Conservation (phyloP, 2,329 filamentous ascomycete genomes). For the Paecilomyces fulvus region DNA sequence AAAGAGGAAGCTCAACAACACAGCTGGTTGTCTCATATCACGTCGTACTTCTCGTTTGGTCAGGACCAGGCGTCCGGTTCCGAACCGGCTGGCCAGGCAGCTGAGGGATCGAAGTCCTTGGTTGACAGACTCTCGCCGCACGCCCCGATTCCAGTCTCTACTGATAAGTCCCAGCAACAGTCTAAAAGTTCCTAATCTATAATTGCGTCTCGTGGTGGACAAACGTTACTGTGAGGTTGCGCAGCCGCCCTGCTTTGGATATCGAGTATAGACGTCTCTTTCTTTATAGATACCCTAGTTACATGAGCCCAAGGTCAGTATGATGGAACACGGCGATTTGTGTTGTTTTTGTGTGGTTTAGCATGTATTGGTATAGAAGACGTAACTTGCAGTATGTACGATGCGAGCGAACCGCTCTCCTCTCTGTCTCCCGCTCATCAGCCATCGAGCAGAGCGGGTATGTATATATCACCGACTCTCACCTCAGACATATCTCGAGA, state of each 20-base stretch:
- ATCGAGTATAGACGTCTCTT: not conserved
- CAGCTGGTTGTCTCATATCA: constrained; percentile 25
- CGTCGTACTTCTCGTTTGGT: constrained; percentile 23
- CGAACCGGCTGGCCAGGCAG: not conserved
- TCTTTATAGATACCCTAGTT: constrained; percentile 7
- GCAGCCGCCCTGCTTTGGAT: not conserved
- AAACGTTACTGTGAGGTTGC: not conserved
- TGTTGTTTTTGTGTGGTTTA: not conserved
- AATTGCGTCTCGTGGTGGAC: not conserved
- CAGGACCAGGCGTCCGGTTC: constrained; percentile 5
- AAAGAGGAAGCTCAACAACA: constrained; percentile 16
- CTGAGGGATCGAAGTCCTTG: not conserved
- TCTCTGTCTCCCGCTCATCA: not conserved
- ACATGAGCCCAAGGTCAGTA: not conserved
- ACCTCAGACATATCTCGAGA: not conserved
- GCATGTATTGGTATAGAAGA: not conserved
- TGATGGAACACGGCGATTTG: not conserved
- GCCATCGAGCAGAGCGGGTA: not conserved
- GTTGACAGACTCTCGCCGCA: not conserved
- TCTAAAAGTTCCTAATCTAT: not conserved
- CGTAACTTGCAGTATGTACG: not conserved
- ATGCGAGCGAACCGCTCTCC: not conserved
- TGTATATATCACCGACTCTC: not conserved
- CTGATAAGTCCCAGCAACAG: not conserved
- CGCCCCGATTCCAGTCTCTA: not conserved